Base-by-base conservation (phyloP, 2,329 filamentous ascomycete genomes). In the Colletotrichum sp. region DNA sequence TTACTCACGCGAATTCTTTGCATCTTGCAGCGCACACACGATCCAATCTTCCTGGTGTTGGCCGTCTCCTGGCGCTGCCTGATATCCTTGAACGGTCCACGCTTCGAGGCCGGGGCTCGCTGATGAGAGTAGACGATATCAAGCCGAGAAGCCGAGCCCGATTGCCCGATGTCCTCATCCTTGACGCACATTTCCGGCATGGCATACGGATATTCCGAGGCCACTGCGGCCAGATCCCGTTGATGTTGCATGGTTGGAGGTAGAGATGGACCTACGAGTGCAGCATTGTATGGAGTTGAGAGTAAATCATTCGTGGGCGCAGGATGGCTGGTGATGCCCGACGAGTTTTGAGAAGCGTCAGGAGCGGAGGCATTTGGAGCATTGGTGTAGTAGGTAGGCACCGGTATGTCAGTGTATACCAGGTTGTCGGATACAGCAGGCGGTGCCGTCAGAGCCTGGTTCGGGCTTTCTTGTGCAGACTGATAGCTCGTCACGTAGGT, bases 21-120 rank as follows among this genome's bases (percentile, higher is more conserved):
- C 89, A 92, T 92, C 66, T 90, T 87, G 77, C 91, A 93, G 60
- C 91, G 86, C 74, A 92, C 89, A 79, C 91, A 93, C 24, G 89
- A 91, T 10, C 90, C 90, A 22, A 90, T 89, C 70, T 88, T 89
- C 75, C 91, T 86, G 3, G 90, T 92, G 72, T 88, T 85, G 1
- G 91, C 91, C 1, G 91, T 92, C 77, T 88, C 85, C 76, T 90
- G 85, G 28, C 90, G 87, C 34, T 88, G 84, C 12, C 83, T 83
- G n/a, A 86, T 84, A 68, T 90, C 88, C 75, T 87, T 89, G 82
- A 92, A 92, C 4, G 90, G 90, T 0, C 90, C 90, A 13, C 90
- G 85, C 71, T 84, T 85, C 9, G 85, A 82, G 8, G 85, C 81
- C 9, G 84, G 82, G 4, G 84, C 83, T 55, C 83, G 82, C 69